Conservation (phyloP, 1,284 basidiomycete species). For the Omphalotus olearius region DNA sequence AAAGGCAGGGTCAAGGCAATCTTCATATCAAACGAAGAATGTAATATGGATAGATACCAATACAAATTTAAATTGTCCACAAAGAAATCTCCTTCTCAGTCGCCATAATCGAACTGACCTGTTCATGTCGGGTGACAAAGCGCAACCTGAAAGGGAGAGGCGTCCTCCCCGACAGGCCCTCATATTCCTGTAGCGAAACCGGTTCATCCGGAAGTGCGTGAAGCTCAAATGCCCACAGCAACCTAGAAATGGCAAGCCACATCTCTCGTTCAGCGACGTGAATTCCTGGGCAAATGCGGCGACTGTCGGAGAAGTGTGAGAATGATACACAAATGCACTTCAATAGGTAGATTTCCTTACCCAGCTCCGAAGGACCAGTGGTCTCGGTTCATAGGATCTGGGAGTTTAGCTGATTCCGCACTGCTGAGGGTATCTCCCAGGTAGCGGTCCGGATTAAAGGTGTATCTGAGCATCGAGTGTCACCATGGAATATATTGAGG, state of each 20-base stretch:
- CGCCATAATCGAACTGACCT: neutral
- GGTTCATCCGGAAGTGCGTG: slow-evolving; percentile 26
- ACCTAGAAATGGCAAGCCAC: slow-evolving; percentile 27
- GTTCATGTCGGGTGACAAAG: slow-evolving; percentile 19
- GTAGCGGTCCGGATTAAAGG: slow-evolving; percentile 30
- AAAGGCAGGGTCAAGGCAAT: too few species aligned
- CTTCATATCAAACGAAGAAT: too few species aligned
- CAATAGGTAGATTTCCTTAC: slow-evolving; percentile 21
- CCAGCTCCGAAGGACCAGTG: slow-evolving; percentile 40
- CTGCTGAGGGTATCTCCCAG: slow-evolving; percentile 25
- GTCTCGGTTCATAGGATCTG: slow-evolving; percentile 36
- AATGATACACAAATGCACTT: too few species aligned
- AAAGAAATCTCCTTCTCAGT: neutral
- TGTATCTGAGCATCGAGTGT: neutral
- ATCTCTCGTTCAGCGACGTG: slow-evolving; percentile 29
- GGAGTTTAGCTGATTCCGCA: slow-evolving; percentile 31
- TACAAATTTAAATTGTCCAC: neutral
- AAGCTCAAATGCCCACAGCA: slow-evolving; percentile 29
- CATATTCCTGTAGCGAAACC: slow-evolving; percentile 31
- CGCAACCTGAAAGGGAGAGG: slow-evolving; percentile 27
- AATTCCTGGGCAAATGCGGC: slow-evolving; percentile 28
- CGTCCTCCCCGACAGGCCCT: slow-evolving; percentile 29
- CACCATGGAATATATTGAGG: slow-evolving; percentile 6
- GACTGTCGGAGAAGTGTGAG: slow-evolving; percentile 16
- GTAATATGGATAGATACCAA: too few species aligned